Evolutionary conservation across 106 monocot species (phyloP), one percentile per base, ranked within the genome.

Genomic region (Amphibolis antarctica): DNA sequence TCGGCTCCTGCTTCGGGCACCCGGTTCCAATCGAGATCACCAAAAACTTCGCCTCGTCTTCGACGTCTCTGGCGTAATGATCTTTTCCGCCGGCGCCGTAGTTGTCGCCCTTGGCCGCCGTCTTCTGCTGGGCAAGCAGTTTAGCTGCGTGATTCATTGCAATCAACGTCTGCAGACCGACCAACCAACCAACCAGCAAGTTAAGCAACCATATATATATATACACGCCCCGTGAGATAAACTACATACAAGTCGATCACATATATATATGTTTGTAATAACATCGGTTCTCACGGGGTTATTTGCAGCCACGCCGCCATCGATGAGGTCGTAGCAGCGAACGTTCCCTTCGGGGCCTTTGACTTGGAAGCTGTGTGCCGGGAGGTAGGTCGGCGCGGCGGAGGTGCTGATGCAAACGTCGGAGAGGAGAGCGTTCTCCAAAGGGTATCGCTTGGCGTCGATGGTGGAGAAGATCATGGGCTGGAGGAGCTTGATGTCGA

Each of bases 1-100:
- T 80, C 25, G 15, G 42, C 20, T 79, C 70, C 22, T 48, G 10
- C 57, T 71, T 71, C 7, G 75, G 9, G 5, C 66, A 59, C 0
- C 80, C 80, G 12, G 75, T 71, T 3, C 71, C 75, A 0, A 80
- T 11, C 3, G 75, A 79, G 69, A 79, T 69, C 14, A 80, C 67
- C 12, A 80, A n/a, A 53, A 75, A 80, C 17, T 63, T 71, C 6
- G 47, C 59, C 46, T 80, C 71, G 48, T 80, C 67, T 44, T 46
- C n/a, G n/a, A n/a, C n/a, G n/a, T n/a, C n/a, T n/a, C n/a, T n/a
- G n/a, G n/a, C n/a, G n/a, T n/a, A n/a, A n/a, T n/a, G n/a, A n/a
- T n/a, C n/a, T n/a, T n/a, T n/a, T n/a, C n/a, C n/a, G n/a, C n/a
- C n/a, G n/a, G n/a, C n/a, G n/a, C n/a, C n/a, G 9, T 55, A 9